phyloP scores from a whole-genome alignment of 2,329 filamentous ascomycete species.

The Cladorrhinum sp. region DNA sequence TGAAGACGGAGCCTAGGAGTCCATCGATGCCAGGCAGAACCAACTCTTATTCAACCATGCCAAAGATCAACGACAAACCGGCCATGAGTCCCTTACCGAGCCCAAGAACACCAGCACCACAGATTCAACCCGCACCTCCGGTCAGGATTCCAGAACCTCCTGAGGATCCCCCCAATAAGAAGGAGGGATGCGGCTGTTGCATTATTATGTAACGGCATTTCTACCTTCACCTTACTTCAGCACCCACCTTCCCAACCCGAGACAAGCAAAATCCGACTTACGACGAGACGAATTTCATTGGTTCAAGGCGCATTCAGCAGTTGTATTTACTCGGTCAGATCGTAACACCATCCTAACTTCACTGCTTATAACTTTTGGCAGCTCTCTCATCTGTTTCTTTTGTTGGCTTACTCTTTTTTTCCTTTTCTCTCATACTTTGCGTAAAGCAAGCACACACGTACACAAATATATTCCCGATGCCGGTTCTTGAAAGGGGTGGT shows the following conservation, averaged over 20 bases:
- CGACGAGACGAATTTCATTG: constrained; percentile 17
- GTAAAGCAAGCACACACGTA: constrained; percentile 1
- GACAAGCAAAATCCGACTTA: constrained; percentile 13
- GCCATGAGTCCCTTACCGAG: constrained; percentile 42
- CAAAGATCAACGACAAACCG: constrained; percentile 52
- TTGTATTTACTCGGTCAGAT: constrained; percentile 10
- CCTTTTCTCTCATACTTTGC: not conserved
- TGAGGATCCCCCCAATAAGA: constrained; percentile 48
- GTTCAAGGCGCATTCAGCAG: constrained; percentile 16
- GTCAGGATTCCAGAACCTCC: constrained; percentile 51
- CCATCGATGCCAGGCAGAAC: constrained; percentile 46
- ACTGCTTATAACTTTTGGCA: constrained; percentile 1
- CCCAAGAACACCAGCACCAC: constrained; percentile 44
- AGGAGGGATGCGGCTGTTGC: constrained; percentile 67
- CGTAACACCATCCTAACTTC: not conserved
- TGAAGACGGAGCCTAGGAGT: constrained; percentile 50
- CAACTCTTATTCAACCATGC: constrained; percentile 62
- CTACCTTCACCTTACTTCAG: not conserved
- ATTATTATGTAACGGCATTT: constrained; percentile 63
- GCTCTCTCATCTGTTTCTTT: not conserved
- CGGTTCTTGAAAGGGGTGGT: not conserved
- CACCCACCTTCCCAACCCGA: not conserved
- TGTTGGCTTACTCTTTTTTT: constrained; percentile 2
- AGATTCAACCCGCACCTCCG: constrained; percentile 43
- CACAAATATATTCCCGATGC: constrained; percentile 1